Percentiles rank a stretch among this genome's conserved stretches.
Evolutionary conservation across 805 yeast genomes (phyloP).

Genomic region (Saturnispora hagleri): DNA sequence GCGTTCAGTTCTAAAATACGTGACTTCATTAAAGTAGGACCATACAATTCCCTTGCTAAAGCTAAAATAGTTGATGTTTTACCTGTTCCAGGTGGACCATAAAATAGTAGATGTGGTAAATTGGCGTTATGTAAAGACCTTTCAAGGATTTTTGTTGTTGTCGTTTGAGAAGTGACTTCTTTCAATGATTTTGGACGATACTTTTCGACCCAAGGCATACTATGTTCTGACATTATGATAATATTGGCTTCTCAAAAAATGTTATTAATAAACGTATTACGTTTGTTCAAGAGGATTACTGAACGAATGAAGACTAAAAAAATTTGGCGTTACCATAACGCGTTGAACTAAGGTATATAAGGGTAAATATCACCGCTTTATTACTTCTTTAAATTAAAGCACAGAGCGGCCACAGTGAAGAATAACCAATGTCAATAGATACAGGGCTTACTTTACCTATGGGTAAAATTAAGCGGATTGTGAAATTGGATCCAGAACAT

Average conservation of each 20-base stretch:
- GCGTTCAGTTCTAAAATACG: constrained; percentile 82
- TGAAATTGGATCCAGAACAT: constrained; percentile 70
- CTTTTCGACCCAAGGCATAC: constrained; percentile 88
- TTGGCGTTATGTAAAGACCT: constrained; percentile 73
- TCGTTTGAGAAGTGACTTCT: constrained; percentile 88
- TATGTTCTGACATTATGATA: constrained; percentile 7
- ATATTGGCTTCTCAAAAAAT: background rate
- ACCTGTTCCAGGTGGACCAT: constrained; percentile 94
- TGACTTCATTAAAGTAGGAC: constrained; percentile 55
- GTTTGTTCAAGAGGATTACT: background rate
- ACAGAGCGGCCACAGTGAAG: background rate
- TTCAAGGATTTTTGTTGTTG: constrained; percentile 75
- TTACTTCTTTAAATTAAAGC: background rate
- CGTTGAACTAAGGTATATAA: background rate
- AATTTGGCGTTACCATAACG: background rate
- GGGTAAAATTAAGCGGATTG: constrained; percentile 58
- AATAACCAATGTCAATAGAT: constrained; percentile 8
- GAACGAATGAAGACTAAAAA: background rate
- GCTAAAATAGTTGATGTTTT: constrained; percentile 85
- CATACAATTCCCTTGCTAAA: constrained; percentile 69
- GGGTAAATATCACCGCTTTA: background rate
- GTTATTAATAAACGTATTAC: background rate
- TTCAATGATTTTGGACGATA: constrained; percentile 81
- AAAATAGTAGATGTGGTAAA: constrained; percentile 84
- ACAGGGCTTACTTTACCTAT: constrained; percentile 39